Base-by-base conservation (phyloP, 1,284 basidiomycete species). In the Neonothopanus nambi region DNA sequence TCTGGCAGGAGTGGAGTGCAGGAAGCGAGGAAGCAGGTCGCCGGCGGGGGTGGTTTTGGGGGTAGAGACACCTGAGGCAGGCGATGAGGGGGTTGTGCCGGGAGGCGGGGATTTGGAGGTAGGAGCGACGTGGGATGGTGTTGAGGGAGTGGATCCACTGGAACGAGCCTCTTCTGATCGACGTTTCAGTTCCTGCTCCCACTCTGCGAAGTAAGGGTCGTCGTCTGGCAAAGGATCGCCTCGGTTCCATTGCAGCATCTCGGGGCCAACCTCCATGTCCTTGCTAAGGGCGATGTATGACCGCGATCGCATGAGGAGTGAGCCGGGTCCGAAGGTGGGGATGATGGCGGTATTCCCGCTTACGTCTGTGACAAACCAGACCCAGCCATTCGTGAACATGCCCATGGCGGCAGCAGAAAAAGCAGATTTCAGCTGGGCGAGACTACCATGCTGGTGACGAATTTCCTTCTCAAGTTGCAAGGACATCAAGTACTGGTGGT, bases 301-400 rank as follows among this genome's bases (percentile, higher is more conserved):
- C 40, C 79, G 72, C 28, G 85, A 85, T 40, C 84, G 78, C 57
- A 96, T 81, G 61, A 99, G 85, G 17, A 98, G 77, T 0, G 95
- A 96, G 11, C 95, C 95, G 0, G 93, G 79, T 5, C 92, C 95
- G 65, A 93, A 94, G 0, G 96, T 97, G 15, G 91, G 87, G 36
- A 92, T 70, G 55, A 94, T 79, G 20, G 83, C 91, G 33, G 91
- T 79, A 53, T 77, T 76, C 12, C 83, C 84, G 5, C 71, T 66
- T 20, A 72, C 66, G 73, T 95, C 91, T 2, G 81, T 80, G 52
- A 93, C 90, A 61, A 93, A 81, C 93, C 92, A 95, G 51, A 96
- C 80, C 77, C 82, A 98, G 59, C 96, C 96, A 57, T 82, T 89
- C 56, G 81, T 85, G 72, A 82, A 85, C 80, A 90, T 87, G 58